phyloP scores from a whole-genome alignment of 208 protist species.

The Sergeia podlipaevii region DNA sequence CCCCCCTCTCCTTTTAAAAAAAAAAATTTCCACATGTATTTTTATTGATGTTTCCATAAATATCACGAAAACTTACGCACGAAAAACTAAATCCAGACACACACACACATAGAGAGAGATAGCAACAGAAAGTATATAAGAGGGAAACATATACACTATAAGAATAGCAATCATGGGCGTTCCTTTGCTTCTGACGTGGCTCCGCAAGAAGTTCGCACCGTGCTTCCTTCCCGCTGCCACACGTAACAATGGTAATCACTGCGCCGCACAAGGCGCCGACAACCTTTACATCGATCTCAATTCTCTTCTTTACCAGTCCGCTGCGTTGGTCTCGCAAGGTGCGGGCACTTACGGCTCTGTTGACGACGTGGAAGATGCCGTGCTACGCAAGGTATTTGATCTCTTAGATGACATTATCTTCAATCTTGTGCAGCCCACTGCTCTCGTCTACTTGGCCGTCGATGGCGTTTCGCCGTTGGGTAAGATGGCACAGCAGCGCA shows the following conservation, averaged over 20 bases:
- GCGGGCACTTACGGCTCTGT: constrained; percentile 27
- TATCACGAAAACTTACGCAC: too few relatives aligned
- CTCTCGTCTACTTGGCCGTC: constrained; percentile 95
- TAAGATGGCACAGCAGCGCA: constrained; percentile 99
- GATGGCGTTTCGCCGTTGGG: constrained; percentile 98
- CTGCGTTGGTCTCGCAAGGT: constrained; percentile 42
- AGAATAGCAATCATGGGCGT: constrained; percentile 88
- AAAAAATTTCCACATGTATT: too few relatives aligned
- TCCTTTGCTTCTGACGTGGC: constrained; percentile 82
- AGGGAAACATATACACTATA: background rate
- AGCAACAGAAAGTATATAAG: background rate
- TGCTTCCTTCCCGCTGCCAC: constrained; percentile 78
- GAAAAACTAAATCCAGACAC: background rate
- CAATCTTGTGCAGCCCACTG: constrained; percentile 90
- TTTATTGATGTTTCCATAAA: too few relatives aligned
- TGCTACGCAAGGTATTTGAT: constrained; percentile 67
- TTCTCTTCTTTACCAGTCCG: constrained; percentile 79
- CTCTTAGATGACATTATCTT: constrained; percentile 80
- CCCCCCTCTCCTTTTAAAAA: too few relatives aligned
- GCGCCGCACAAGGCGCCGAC: constrained; percentile 36
- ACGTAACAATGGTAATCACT: too few relatives aligned
- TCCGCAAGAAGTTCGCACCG: constrained; percentile 60
- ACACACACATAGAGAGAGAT: too few relatives aligned
- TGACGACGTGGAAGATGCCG: constrained; percentile 60
- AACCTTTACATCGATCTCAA: constrained; percentile 88